Conservation (phyloP, 768 basidiomycete genomes). For the Termitomyces sp. region DNA sequence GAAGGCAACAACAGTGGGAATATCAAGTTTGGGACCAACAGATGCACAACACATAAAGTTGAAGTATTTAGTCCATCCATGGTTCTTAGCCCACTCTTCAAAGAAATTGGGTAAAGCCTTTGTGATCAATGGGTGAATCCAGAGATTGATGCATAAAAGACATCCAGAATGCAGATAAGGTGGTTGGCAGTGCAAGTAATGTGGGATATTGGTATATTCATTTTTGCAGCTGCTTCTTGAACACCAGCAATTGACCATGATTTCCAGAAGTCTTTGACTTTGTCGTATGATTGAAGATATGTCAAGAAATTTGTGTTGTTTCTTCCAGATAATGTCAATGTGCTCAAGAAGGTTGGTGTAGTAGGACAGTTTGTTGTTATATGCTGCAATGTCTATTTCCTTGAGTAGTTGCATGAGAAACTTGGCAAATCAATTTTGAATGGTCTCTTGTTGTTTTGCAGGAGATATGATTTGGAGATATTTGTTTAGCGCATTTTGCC, state of each 20-base stretch:
- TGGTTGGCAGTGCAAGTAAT: background rate
- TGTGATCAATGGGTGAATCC: background rate
- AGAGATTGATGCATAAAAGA: background rate
- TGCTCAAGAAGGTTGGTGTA: background rate
- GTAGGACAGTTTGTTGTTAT: background rate
- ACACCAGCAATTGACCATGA: background rate
- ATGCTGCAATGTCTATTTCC: background rate
- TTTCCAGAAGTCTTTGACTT: background rate
- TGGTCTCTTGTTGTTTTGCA: background rate
- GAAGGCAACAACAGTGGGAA: background rate
- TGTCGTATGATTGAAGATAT: background rate
- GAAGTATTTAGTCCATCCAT: background rate
- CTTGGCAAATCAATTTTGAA: background rate
- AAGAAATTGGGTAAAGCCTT: background rate
- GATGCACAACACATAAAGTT: background rate
- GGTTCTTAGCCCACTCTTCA: background rate
- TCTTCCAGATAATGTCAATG: background rate
- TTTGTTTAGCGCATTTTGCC: background rate
- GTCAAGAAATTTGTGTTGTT: background rate
- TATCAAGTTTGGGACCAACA: background rate
- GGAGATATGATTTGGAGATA: background rate
- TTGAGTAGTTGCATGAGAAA: background rate
- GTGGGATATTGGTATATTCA: background rate
- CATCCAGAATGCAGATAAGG: background rate
- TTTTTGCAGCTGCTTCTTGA: background rate